These are phyloP conservation scores for Teratosphaeria nubilosa DNA, from an alignment of 2,329 filamentous ascomycete genomes.

Conservation along the genomic window DNA sequence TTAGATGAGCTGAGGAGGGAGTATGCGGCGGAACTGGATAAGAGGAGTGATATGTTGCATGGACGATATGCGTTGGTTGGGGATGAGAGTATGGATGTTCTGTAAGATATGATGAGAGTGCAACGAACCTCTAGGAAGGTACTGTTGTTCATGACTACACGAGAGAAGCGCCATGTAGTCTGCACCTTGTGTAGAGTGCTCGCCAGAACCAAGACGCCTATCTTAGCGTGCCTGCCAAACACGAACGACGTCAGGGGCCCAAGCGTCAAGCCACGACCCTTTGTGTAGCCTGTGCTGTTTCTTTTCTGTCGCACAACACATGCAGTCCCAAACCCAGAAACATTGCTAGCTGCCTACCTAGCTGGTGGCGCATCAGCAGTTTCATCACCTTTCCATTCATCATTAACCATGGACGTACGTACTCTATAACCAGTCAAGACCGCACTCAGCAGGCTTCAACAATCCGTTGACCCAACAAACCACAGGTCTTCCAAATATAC, in stretches of 20 bases:
- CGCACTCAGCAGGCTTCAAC: neutral
- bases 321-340: neutral
- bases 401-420: neutral
- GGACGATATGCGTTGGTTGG: conserved; percentile 72
- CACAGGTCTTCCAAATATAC: conserved; percentile 28
- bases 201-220: neutral
- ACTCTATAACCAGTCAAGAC: neutral
- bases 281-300: neutral
- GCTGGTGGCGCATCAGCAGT: neutral
- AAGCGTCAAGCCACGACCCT: neutral
- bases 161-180: no score
- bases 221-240: neutral
- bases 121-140: no score
- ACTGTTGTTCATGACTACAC: neutral
- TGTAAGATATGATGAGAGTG: conserved; percentile 4
- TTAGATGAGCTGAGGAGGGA: conserved; percentile 77
- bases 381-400: neutral
- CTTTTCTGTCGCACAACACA: neutral
- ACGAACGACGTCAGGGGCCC: neutral
- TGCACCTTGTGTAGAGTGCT: no score
- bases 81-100: conserved; percentile 24
- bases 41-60: conserved; percentile 76
- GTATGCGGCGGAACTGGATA: conserved; percentile 83
- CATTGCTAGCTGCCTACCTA: neutral
- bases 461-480: neutral